Evolutionary conservation across 129 eudicot genomes (phyloP), one percentile per base, ranked within the genome.

Genomic region (Pseudognaphalium luteoalbum): DNA sequence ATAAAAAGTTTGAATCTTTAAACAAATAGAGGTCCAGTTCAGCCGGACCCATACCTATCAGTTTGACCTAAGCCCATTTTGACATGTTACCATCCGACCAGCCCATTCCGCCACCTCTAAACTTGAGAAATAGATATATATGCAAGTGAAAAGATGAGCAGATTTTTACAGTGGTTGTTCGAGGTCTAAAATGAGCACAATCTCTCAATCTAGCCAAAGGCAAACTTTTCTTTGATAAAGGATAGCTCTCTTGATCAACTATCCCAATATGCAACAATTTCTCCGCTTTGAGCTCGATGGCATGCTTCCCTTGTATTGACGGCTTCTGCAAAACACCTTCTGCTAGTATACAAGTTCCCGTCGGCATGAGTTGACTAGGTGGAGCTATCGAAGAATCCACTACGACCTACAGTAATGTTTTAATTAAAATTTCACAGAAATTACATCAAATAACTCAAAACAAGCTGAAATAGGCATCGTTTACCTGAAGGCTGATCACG

Each of bases 271-370:
- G 98, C 68, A 91, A 79, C 44, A 91, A 34, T 76, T 77, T 85
- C 68, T 94, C 97, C 9, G 86, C 87, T 84, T 91, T 89, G 66
- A 94, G 91, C 87, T 94, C 96, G 68, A 94, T 75, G 4, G 32
- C 66, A 16, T 81, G 76, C 72, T 89, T 89, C 19, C 85, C 97
- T 21, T 78, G 88, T 33, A 78, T 6, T 0, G 89, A 78, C 21
- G 93, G 86, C 72, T 84, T 83, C 81, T 94, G 97, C 82, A 94
- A 73, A 70, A 89, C 68, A 61, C 98, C 98, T 81, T 94, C 97
- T 0, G 71, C 92, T 58, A 94, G 72, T 76, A 94, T 74, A 34
- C 98, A 91, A 6, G 91, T 87, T 70, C 98, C 97, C 0, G 89
- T 83, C 5, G 89, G 88, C 98, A 91, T 84, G 41, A 91, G 82